Percentiles rank a stretch among this genome's conserved stretches.
phyloP scores from a whole-genome alignment of 2,329 filamentous ascomycete species.

The Colletotrichum navitas region DNA sequence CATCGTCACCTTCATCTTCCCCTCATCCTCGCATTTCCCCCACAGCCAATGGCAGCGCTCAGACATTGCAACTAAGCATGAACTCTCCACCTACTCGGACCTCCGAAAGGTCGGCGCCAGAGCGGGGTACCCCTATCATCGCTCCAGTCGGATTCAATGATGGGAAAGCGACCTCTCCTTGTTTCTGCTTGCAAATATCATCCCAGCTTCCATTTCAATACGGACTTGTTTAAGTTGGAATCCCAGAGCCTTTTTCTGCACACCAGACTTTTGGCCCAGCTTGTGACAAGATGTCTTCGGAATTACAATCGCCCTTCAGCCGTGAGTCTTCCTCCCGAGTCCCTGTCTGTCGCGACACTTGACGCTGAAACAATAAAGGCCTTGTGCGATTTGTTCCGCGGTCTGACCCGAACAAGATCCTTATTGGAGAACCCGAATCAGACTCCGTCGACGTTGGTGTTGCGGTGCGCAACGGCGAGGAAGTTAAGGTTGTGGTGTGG shows the following conservation, averaged over 20 bases:
- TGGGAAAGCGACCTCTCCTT: neutral
- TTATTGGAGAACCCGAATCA: conserved; percentile 69
- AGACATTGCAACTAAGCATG: neutral
- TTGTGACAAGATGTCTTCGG: conserved; percentile 19
- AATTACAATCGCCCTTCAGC: conserved; percentile 18
- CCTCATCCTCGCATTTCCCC: conserved; percentile 18
- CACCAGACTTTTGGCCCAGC: neutral
- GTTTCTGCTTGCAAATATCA: conserved; percentile 1
- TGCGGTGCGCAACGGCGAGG: conserved; percentile 66
- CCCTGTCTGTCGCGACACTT: neutral
- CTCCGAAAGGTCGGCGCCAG: conserved; percentile 33
- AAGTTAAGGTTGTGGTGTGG: conserved; percentile 69
- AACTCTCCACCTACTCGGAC: conserved; percentile 29
- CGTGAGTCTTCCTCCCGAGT: conserved; percentile 13
- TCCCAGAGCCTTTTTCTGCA: conserved; percentile 8
- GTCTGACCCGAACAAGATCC: conserved; percentile 60
- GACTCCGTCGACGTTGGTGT: conserved; percentile 67
- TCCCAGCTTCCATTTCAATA: conserved; percentile 21
- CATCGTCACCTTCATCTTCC: neutral
- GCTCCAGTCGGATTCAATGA: conserved; percentile 27
- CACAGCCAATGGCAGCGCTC: conserved; percentile 5
- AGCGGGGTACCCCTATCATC: conserved; percentile 9
- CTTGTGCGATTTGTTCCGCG: conserved; percentile 71
- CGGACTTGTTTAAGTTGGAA: neutral
- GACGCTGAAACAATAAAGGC: conserved; percentile 53